A percentile compares a stretch with the other conserved stretches of the same genome.
Conservation (phyloP, 169 alveolate species). For the Cyclospora cayetanensis region DNA sequence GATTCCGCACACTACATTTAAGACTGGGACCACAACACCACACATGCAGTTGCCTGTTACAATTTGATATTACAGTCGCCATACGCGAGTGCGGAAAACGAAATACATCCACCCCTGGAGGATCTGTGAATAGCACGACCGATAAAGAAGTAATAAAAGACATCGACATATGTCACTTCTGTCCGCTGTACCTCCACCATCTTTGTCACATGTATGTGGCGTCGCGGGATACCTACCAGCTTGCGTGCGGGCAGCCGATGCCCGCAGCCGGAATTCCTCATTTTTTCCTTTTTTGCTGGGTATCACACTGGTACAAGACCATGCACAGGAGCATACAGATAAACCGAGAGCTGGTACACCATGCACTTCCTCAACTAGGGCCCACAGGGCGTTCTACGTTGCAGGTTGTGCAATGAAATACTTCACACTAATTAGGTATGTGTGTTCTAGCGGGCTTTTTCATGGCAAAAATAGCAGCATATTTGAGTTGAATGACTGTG, state of each 20-base stretch:
- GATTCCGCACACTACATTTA: conserved; percentile 76
- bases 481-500: no score
- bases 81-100: background rate
- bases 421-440: no score
- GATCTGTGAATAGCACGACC: background rate
- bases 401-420: no score
- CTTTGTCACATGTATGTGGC: background rate
- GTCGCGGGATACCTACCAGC: background rate
- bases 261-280: background rate
- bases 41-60: background rate
- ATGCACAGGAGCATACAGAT: no score
- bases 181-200: background rate
- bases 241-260: conserved; percentile 32
- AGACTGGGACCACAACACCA: conserved; percentile 13
- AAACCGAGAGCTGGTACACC: no score
- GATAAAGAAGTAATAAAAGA: background rate
- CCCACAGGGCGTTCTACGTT: no score
- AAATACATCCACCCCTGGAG: background rate
- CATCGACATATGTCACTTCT: no score
- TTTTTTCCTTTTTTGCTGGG: background rate
- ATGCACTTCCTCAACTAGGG: no score
- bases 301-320: background rate
- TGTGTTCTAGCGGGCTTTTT: no score
- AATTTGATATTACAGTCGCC: background rate
- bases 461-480: no score